Evolutionary conservation across 768 basidiomycete species (phyloP).

Genomic region (Suillus bovinus): DNA sequence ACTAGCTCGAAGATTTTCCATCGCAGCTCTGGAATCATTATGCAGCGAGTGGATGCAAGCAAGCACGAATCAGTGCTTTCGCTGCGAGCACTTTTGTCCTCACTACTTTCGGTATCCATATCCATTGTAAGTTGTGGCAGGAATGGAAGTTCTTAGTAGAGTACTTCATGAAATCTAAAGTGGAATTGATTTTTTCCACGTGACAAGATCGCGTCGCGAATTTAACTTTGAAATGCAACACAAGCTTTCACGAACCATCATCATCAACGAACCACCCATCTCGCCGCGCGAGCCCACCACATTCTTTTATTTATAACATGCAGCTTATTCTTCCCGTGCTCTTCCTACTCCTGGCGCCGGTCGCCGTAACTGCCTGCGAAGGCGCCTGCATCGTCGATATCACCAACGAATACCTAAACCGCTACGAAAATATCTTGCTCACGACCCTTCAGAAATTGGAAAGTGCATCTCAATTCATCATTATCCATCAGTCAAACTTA

Average conservation of each 20-base stretch:
- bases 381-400: slow-evolving; percentile 65
- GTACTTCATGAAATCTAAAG: too few relatives aligned
- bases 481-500: slow-evolving; percentile 6
- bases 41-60: background rate
- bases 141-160: too few relatives aligned
- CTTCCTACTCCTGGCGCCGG: slow-evolving; percentile 32
- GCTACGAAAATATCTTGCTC: slow-evolving; percentile 48
- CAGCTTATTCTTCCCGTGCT: slow-evolving; percentile 21
- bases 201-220: background rate
- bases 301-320: slow-evolving; percentile 15
- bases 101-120: too few relatives aligned
- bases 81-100: too few relatives aligned
- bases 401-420: slow-evolving; percentile 53
- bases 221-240: too few relatives aligned
- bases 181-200: slow-evolving; percentile 1
- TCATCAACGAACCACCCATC: slow-evolving; percentile 1
- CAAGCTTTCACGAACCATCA: background rate
- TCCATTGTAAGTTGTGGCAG: too few relatives aligned
- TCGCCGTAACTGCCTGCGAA: slow-evolving; percentile 60
- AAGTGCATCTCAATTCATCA: slow-evolving; percentile 19
- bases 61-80: background rate
- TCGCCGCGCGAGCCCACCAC: slow-evolving; percentile 14
- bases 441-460: slow-evolving; percentile 44
- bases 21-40: background rate
- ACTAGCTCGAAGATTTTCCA: background rate